phyloP scores from a whole-genome alignment of 805 yeast genomes.

The Dipodascopsis uninucleata region DNA sequence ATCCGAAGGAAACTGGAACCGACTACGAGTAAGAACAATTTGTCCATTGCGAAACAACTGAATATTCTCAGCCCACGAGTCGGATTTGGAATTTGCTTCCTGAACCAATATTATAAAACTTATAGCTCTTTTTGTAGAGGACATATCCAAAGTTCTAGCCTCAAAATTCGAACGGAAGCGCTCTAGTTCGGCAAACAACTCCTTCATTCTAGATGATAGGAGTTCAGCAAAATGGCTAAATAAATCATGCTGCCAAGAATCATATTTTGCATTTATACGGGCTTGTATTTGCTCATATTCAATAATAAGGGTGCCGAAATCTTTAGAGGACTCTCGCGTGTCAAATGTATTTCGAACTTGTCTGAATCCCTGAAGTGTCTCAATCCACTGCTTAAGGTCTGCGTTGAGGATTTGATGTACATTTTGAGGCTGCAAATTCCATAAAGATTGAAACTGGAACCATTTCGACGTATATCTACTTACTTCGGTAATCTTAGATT shows the following conservation, averaged over 20 bases:
- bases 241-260: conserved; percentile 53
- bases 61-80: conserved; percentile 30
- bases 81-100: conserved; percentile 30
- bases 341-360: conserved; percentile 49
- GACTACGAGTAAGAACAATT: conserved; percentile 40
- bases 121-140: conserved; percentile 42
- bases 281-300: conserved; percentile 53
- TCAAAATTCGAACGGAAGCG: conserved; percentile 42
- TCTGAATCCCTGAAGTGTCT: conserved; percentile 44
- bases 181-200: conserved; percentile 37
- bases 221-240: conserved; percentile 42
- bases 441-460: conserved; percentile 53
- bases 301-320: conserved; percentile 45
- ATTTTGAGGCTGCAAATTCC: conserved; percentile 51
- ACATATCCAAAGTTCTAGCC: conserved; percentile 34
- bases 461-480: conserved; percentile 47
- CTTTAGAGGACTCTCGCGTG: conserved; percentile 41
- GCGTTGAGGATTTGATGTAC: conserved; percentile 39
- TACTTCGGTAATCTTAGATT: conserved; percentile 36
- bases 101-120: conserved; percentile 43
- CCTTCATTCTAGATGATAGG: conserved; percentile 37
- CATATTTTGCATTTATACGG: conserved; percentile 52
- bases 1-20: conserved; percentile 47
- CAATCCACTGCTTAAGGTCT: conserved; percentile 48
- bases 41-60: conserved; percentile 40